Percentiles rank a stretch among this genome's conserved stretches.
Evolutionary conservation across 1,284 basidiomycete species (phyloP).

Genomic region (Cystobasidium sp.): DNA sequence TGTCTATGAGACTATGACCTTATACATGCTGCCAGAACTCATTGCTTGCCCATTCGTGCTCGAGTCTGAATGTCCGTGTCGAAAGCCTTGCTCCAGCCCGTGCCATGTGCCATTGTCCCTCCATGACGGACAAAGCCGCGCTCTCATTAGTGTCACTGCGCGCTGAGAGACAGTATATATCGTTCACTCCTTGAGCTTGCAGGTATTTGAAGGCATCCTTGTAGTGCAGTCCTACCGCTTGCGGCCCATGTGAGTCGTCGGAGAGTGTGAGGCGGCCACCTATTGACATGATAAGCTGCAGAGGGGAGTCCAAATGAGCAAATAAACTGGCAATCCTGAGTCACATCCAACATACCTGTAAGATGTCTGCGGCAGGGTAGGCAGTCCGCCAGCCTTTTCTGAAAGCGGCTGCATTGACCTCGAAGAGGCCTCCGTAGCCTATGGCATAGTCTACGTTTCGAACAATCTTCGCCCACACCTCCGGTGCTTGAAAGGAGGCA

Average conservation of each 20-base stretch:
- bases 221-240: conserved; percentile 88
- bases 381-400: conserved; percentile 85
- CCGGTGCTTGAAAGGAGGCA: conserved; percentile 54
- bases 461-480: conserved; percentile 69
- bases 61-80: not conserved
- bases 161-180: conserved; percentile 69
- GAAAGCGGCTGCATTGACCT: conserved; percentile 89
- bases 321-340: not conserved
- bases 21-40: conserved; percentile 2
- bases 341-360: conserved; percentile 64
- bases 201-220: conserved; percentile 70
- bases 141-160: conserved; percentile 56
- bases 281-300: conserved; percentile 68
- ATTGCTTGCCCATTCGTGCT: not conserved
- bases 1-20: not conserved
- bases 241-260: conserved; percentile 92
- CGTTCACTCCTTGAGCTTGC: conserved; percentile 64
- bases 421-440: conserved; percentile 87
- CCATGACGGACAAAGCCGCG: not conserved
- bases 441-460: conserved; percentile 78
- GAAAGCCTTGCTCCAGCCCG: not conserved
- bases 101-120: too few species aligned
- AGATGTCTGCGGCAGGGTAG: conserved; percentile 80
- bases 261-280: conserved; percentile 82
- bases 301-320: not conserved